Conservation (phyloP, 495 filamentous ascomycete genomes). For the Podospora tetraspora region DNA sequence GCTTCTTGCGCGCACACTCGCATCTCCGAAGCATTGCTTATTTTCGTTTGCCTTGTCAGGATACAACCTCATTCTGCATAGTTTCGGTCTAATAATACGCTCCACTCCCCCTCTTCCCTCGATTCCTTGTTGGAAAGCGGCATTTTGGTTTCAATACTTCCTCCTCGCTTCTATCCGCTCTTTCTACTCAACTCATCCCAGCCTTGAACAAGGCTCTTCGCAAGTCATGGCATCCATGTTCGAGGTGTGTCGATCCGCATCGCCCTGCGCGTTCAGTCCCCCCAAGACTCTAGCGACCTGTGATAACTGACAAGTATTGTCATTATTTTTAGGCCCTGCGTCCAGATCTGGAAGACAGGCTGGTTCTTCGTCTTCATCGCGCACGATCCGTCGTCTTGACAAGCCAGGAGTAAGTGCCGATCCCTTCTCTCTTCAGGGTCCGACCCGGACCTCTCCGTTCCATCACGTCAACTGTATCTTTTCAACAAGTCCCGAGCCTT, state of each 20-base stretch:
- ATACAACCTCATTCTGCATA: background rate
- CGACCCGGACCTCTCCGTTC: too few species aligned
- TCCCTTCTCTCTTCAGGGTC: slow-evolving; percentile 1
- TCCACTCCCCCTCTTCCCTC: background rate
- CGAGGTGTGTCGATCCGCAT: slow-evolving; percentile 17
- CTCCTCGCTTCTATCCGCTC: background rate
- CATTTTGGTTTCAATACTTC: background rate
- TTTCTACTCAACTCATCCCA: background rate
- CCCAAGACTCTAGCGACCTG: background rate
- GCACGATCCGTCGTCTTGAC: slow-evolving; percentile 80
- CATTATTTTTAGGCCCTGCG: slow-evolving; percentile 32
- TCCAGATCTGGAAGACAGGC: slow-evolving; percentile 49
- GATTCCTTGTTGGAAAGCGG: background rate
- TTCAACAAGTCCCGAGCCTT: background rate
- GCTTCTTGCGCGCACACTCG: too few species aligned
- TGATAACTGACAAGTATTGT: background rate
- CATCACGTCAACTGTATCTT: background rate
- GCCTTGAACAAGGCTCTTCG: background rate
- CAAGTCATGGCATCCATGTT: slow-evolving; percentile 26
- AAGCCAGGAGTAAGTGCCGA: slow-evolving; percentile 55
- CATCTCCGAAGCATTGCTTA: background rate
- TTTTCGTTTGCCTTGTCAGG: background rate
- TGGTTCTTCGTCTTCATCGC: slow-evolving; percentile 70
- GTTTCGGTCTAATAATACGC: background rate
- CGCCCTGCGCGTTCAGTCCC: background rate